These are phyloP conservation scores for Fusarium subtropicale DNA, from an alignment of 2,329 filamentous ascomycete genomes.

Conservation along the genomic window DNA sequence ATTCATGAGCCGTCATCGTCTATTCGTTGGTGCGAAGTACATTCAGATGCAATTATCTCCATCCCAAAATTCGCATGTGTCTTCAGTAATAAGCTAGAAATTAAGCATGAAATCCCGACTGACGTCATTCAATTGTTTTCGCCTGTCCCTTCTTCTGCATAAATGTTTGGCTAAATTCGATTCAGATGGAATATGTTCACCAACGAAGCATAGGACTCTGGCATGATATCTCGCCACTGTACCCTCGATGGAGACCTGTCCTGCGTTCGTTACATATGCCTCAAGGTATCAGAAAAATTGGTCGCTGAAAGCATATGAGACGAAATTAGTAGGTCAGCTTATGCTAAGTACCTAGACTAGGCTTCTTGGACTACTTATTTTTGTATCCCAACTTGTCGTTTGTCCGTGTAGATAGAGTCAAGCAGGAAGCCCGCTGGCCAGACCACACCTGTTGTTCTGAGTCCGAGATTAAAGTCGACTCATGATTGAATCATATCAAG, in stretches of 20 bases:
- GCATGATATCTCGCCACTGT: background rate
- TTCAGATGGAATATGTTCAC: background rate
- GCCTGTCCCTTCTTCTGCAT: background rate
- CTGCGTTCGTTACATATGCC: no score
- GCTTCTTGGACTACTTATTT: no score
- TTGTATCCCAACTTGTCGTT: no score
- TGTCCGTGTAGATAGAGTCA: background rate
- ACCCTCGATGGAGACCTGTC: background rate
- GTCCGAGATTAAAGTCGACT: no score
- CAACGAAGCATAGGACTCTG: background rate
- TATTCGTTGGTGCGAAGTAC: background rate
- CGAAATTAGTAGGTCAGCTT: no score
- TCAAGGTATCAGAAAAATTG: no score
- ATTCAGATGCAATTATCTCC: background rate
- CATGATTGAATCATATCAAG: background rate
- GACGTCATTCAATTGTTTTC: slow-evolving; percentile 5
- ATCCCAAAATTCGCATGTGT: background rate
- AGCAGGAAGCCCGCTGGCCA: background rate
- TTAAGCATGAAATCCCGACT: slow-evolving; percentile 17
- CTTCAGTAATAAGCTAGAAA: slow-evolving; percentile 22
- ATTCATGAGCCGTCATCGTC: background rate
- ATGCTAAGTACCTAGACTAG: no score
- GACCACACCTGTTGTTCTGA: background rate
- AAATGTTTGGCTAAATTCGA: background rate
- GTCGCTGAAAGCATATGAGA: no score